Evolutionary conservation across 768 basidiomycete genomes (phyloP), one percentile per base, ranked within the genome.

Genomic region (Russula compacta): DNA sequence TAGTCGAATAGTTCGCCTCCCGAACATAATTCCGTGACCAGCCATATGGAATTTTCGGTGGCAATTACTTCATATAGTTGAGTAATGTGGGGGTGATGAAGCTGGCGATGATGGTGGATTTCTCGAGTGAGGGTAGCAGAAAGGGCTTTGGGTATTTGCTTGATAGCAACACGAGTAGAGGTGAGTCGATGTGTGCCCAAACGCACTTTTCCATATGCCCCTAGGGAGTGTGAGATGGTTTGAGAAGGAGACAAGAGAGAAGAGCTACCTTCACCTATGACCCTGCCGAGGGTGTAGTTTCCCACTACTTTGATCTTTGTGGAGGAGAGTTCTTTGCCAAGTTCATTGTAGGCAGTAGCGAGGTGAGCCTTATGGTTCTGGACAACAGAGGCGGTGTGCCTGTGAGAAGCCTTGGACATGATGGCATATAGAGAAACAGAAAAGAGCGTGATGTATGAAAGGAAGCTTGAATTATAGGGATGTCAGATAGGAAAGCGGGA

Each of bases 1-100:
- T 98, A 98, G 74, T 98, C 97, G 73, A 98, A 99, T 33, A 99
- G 82, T 73, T 99, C 97, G 43, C 97, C 97, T 10, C 97, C 97
- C 48, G 85, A 87, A 73, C 97, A 98, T 38, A 99, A 85, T 71
- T 99, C 97, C 15, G 94, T 92, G 46, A 99, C 88, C 60, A 99
- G 92, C 93, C 94, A 98, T 70, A 99, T 95, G 65, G 84, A 82
- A 29, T 83, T 82, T 74, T 99, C 97, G 1, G 97, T 98, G 9
- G 97, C 97, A 71, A 98, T 90, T 70, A 98, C 92, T 75, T 99
- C 95, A 77, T 90, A 97, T 74, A 98, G 86, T 70, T 95, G 93
- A 14, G 93, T 91, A 69, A 99, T 83, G 71, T 97, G 85, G 0
- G 93, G 93, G 69, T 98, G 95, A 71, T 97, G 97, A 12, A 99